A percentile compares a stretch with the other conserved stretches of the same genome.
These are phyloP conservation scores for Mimosa pudica DNA, from an alignment of 306 rosid species.

Conservation along the genomic window DNA sequence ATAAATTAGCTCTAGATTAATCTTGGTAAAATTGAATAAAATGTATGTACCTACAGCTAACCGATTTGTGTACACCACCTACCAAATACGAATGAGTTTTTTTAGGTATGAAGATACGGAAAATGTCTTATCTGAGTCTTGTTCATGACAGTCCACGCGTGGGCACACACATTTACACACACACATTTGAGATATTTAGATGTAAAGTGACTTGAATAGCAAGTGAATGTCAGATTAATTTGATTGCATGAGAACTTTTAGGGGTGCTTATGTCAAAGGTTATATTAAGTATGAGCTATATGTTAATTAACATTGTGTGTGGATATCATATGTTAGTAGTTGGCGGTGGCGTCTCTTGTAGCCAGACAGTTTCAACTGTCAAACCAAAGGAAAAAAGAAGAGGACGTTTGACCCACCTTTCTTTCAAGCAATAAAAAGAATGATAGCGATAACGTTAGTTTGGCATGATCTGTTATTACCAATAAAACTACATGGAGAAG, in stretches of 20 bases:
- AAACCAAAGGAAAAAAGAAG: slow-evolving; percentile 1
- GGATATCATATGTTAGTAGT: background rate
- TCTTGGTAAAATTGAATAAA: background rate
- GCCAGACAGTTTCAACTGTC: slow-evolving; percentile 22
- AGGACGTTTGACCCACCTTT: slow-evolving; percentile 38
- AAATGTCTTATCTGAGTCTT: background rate
- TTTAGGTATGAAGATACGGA: no score
- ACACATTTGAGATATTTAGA: background rate
- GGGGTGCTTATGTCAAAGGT: background rate
- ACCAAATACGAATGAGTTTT: slow-evolving; percentile 3
- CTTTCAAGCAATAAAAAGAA: slow-evolving; percentile 38
- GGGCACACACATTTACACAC: background rate
- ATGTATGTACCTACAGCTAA: background rate
- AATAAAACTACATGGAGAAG: slow-evolving; percentile 14
- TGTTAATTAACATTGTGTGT: background rate
- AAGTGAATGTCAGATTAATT: slow-evolving; percentile 1
- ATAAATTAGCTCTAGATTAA: background rate
- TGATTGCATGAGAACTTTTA: background rate
- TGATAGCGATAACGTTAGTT: slow-evolving; percentile 25
- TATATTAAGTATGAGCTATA: background rate
- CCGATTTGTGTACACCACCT: slow-evolving; percentile 14
- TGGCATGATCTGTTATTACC: slow-evolving; percentile 8
- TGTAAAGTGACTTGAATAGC: slow-evolving; percentile 3
- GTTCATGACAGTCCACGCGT: background rate
- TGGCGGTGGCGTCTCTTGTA: slow-evolving; percentile 28